These are phyloP conservation scores for Picochlorum sp. DNA, from an alignment of 139 green algal genomes.

Conservation along the genomic window DNA sequence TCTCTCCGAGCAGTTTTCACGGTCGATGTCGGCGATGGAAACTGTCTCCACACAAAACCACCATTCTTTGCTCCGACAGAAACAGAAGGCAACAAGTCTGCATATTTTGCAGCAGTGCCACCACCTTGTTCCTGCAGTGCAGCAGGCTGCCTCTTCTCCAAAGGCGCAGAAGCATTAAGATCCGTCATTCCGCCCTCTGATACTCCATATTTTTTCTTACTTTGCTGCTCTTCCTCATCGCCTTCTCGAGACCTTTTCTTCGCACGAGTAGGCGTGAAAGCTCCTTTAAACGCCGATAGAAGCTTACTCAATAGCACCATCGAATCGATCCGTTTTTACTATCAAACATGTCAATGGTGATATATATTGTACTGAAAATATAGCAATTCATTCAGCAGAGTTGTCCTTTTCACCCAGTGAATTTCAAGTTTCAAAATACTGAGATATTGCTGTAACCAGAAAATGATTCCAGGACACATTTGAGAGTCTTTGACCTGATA, in stretches of 20 bases:
- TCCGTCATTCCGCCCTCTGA: background rate
- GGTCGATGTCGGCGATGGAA: no score
- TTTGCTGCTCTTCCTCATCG: background rate
- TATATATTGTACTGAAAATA: no score
- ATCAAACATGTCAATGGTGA: no score
- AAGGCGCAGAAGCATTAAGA: background rate
- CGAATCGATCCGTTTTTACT: background rate
- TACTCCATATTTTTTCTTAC: background rate
- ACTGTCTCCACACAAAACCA: no score
- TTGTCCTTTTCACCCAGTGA: no score
- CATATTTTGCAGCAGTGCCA: background rate
- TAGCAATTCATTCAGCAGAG: no score
- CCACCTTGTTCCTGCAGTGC: background rate
- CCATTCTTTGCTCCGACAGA: no score
- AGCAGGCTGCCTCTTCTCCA: background rate
- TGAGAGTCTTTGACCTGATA: no score
- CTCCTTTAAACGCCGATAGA: background rate
- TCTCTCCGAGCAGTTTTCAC: no score
- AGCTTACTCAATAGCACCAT: background rate
- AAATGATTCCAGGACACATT: no score
- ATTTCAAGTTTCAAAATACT: no score
- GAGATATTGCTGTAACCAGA: no score
- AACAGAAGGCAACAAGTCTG: background rate
- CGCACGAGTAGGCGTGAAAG: background rate
- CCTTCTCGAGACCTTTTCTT: background rate